phyloP scores from a whole-genome alignment of 768 basidiomycete genomes.

The Boletus pseudo-olivaceus region DNA sequence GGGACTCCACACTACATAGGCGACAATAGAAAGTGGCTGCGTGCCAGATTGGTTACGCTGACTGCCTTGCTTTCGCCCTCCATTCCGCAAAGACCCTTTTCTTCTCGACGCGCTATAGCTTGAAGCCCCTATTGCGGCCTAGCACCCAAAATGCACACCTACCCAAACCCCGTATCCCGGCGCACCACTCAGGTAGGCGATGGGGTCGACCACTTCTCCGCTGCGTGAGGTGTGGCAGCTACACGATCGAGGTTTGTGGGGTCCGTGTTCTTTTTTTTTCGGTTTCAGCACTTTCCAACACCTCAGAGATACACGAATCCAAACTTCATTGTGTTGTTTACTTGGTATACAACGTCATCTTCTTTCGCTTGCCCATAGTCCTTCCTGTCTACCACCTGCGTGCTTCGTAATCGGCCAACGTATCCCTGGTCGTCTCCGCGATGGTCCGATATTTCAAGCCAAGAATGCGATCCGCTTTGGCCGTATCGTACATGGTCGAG shows the following conservation, averaged over 20 bases:
- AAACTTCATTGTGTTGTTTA: neutral
- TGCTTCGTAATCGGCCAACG: slow-evolving; percentile 40
- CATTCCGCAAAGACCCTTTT: no score
- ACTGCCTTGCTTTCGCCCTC: no score
- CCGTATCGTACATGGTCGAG: slow-evolving; percentile 28
- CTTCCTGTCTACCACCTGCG: slow-evolving; percentile 36
- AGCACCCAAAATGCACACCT: neutral
- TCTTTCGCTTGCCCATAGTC: neutral
- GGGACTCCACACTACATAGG: neutral
- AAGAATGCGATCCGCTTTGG: slow-evolving; percentile 39
- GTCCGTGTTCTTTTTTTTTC: neutral
- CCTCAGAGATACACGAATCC: neutral
- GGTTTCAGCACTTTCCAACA: no score
- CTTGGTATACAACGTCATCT: neutral
- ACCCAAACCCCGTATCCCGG: neutral
- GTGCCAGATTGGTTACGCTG: neutral
- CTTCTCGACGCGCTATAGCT: neutral
- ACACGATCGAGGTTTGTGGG: neutral
- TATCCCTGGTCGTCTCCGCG: slow-evolving; percentile 40
- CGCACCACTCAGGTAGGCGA: neutral
- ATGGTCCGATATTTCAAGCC: slow-evolving; percentile 40
- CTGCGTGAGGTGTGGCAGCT: neutral
- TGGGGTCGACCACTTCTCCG: neutral
- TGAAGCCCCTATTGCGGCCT: neutral
- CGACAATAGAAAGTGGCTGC: neutral